Evolutionary conservation across 768 basidiomycete species (phyloP), one percentile per base, ranked within the genome.

Genomic region (Jaapia argillacea): DNA sequence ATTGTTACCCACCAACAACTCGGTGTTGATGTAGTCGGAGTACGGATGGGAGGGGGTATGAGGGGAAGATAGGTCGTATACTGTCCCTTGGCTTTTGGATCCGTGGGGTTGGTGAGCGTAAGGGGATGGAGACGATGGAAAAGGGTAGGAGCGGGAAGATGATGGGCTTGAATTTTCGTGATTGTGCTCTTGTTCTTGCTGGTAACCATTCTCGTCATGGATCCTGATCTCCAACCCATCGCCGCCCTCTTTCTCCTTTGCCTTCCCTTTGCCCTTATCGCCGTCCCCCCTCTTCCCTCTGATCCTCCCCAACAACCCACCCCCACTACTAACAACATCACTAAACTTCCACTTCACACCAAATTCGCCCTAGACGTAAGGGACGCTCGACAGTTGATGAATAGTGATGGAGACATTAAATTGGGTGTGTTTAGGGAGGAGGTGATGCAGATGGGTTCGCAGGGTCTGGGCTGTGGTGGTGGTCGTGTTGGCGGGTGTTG

Each of bases 341-440:
- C 77, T 82, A 60, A 86, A 74, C 59, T 76, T 80, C 83, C 85
- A 86, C 18, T 70, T 66, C 4, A 81, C 72, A 16, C 68, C 76
- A 54, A 86, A 85, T 54, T 83, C 72, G 48, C 85, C 85, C 33
- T 66, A 63, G 25, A 85, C 74, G 45, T 85, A 74, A 0, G 85
- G 85, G 0, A 88, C 79, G 50, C 75, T 81, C 16, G 73, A 68
- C 18, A 88, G 70, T 50, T 85, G 74, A 60, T 85, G 80, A 28
- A 86, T 67, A 16, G 66, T 64, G 33, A 87, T 54, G 7, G 67
- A 65, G 24, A 77, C 74, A 43, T 74, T 71, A 61, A 88, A 86
- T 41, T 74, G 69, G 3, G 82, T 74, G 54, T 85, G 80, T 28
- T 71, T 67, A 7, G 81, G 78, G 5, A 83, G 63, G 41, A 83